Conservation (phyloP, 257 asterid species). For the Handroanthus guayacan region DNA sequence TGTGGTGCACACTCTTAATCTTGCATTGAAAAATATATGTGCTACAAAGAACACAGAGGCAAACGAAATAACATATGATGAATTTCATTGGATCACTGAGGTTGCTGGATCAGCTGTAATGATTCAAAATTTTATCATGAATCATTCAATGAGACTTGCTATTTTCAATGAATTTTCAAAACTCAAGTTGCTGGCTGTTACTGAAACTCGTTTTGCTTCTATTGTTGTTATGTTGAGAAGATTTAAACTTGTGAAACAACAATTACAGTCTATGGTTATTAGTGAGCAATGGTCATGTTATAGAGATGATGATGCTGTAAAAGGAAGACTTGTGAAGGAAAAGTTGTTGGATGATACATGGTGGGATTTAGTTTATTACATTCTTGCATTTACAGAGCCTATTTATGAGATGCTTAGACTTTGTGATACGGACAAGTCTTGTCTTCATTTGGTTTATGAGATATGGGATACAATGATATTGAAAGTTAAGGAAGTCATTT, state of each 20-base stretch:
- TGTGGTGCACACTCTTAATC: constrained; percentile 24
- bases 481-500: background rate
- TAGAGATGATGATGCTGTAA: constrained; percentile 2
- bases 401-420: too few species aligned
- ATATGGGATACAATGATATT: background rate
- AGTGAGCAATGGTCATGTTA: constrained; percentile 26
- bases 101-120: background rate
- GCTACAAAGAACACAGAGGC: background rate
- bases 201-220: background rate
- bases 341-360: background rate
- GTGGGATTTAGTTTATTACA: too few species aligned
- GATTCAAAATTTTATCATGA: background rate
- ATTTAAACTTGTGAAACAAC: constrained; percentile 10
- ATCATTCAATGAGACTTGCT: background rate
- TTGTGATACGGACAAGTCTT: background rate
- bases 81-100: constrained; percentile 18
- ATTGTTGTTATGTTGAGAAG: constrained; percentile 15
- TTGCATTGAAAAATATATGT: constrained; percentile 20
- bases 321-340: background rate
- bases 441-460: background rate
- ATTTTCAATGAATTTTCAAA: background rate
- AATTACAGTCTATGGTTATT: background rate
- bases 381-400: too few species aligned
- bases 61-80: constrained; percentile 1
- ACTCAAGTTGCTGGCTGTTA: background rate